Conservation (phyloP, 345 rosid genomes). For the Murraya paniculata region DNA sequence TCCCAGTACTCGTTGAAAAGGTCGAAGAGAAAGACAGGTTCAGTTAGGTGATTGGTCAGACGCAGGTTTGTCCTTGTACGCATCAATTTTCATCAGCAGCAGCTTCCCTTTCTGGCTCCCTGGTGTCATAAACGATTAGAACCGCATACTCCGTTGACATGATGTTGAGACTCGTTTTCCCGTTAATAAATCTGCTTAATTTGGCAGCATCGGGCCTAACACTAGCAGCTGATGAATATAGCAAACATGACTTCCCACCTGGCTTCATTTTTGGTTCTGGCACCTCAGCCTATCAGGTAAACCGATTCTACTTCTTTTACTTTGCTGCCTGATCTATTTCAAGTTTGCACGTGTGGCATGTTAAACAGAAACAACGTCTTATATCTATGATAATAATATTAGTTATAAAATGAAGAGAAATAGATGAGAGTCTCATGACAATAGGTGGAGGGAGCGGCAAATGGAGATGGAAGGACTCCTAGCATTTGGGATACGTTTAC, state of each 20-base stretch:
- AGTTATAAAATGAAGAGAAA: background rate
- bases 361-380: background rate
- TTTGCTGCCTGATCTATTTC: background rate
- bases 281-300: constrained; percentile 29
- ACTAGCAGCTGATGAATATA: background rate
- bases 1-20: no score
- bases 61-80: background rate
- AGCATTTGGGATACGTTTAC: constrained; percentile 44
- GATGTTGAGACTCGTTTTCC: constrained; percentile 8
- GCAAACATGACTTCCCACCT: constrained; percentile 23
- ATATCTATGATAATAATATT: no score
- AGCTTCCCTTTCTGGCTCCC: no score
- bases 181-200: constrained; percentile 14
- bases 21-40: background rate
- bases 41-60: background rate
- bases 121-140: no score
- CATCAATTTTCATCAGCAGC: background rate
- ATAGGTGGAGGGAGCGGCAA: constrained; percentile 49
- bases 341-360: background rate
- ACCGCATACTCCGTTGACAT: background rate
- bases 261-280: constrained; percentile 24
- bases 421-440: background rate
- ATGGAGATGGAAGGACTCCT: constrained; percentile 46
- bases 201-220: background rate
- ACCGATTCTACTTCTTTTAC: background rate